These are phyloP conservation scores for Kodamaea nitidulidarum DNA, from an alignment of 805 yeast species.

Conservation along the genomic window DNA sequence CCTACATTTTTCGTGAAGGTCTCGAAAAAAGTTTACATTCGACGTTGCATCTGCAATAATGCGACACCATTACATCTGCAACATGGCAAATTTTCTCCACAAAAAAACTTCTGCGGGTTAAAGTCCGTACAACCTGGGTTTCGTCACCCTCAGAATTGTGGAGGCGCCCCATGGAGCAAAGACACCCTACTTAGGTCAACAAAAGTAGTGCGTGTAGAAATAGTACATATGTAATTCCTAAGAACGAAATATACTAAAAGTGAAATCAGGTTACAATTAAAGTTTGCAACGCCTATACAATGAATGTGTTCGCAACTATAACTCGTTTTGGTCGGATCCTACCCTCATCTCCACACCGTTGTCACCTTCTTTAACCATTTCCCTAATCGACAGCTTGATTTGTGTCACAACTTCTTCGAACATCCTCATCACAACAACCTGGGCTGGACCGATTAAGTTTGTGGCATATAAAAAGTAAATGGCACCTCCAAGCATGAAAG, in stretches of 20 bases:
- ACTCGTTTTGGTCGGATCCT: conserved; percentile 2
- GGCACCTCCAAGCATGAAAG: conserved; percentile 55
- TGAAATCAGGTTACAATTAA: neutral
- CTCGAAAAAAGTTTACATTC: neutral
- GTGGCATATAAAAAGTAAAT: conserved; percentile 63
- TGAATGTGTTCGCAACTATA: neutral
- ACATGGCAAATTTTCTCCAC: conserved; percentile 1
- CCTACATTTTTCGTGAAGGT: neutral
- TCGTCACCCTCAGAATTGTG: neutral
- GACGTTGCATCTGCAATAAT: conserved; percentile 1
- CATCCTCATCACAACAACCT: conserved; percentile 54
- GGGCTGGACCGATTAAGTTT: conserved; percentile 74
- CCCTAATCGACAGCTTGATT: conserved; percentile 57
- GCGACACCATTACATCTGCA: conserved; percentile 3
- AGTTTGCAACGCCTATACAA: neutral
- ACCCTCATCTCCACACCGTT: conserved; percentile 8
- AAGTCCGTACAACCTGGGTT: neutral
- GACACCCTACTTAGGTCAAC: too few species aligned
- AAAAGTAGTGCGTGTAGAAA: too few species aligned
- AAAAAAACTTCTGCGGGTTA: too few species aligned
- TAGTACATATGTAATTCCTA: too few species aligned
- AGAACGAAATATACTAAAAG: neutral
- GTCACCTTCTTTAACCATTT: conserved; percentile 51
- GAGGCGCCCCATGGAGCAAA: neutral
- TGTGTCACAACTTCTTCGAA: conserved; percentile 53